These are phyloP conservation scores for Alternaria atra DNA, from an alignment of 2,329 filamentous ascomycete genomes.

Conservation along the genomic window DNA sequence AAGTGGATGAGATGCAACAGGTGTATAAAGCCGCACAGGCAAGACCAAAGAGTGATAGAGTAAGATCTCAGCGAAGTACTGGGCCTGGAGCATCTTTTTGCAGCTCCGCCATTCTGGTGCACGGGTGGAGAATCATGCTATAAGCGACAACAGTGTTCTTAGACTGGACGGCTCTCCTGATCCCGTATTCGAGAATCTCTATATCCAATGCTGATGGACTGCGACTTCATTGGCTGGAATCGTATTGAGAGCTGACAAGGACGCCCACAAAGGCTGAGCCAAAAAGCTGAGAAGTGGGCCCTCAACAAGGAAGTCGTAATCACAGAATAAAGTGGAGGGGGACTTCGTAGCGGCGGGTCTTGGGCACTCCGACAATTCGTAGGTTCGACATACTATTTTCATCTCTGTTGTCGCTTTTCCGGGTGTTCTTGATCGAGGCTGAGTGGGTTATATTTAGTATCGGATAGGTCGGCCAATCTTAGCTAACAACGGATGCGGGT, in stretches of 20 bases:
- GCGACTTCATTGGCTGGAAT: slow-evolving; percentile 9
- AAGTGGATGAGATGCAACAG: background rate
- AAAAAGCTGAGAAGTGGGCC: slow-evolving; percentile 9
- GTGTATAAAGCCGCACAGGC: background rate
- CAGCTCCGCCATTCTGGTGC: slow-evolving; percentile 13
- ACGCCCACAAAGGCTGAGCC: slow-evolving; percentile 10
- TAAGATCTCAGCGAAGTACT: background rate
- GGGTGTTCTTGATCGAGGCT: slow-evolving; percentile 27
- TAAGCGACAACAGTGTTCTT: slow-evolving; percentile 13
- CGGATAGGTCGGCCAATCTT: slow-evolving; percentile 16
- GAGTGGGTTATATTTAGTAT: slow-evolving; percentile 33
- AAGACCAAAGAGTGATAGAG: background rate
- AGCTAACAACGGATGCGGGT: slow-evolving; percentile 14
- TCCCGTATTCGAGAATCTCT: slow-evolving; percentile 9
- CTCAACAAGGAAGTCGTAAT: slow-evolving; percentile 4
- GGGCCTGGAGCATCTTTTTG: slow-evolving; percentile 6
- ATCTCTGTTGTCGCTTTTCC: slow-evolving; percentile 8
- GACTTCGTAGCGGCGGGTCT: background rate
- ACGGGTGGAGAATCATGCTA: slow-evolving; percentile 8
- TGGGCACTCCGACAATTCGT: background rate
- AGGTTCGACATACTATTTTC: slow-evolving; percentile 1
- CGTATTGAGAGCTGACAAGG: slow-evolving; percentile 1
- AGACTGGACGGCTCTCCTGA: slow-evolving; percentile 14
- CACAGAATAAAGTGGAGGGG: background rate
- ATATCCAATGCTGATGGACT: slow-evolving; percentile 18